These are phyloP conservation scores for Plasmodium berghei DNA, from an alignment of 169 alveolate species.

Conservation along the genomic window DNA sequence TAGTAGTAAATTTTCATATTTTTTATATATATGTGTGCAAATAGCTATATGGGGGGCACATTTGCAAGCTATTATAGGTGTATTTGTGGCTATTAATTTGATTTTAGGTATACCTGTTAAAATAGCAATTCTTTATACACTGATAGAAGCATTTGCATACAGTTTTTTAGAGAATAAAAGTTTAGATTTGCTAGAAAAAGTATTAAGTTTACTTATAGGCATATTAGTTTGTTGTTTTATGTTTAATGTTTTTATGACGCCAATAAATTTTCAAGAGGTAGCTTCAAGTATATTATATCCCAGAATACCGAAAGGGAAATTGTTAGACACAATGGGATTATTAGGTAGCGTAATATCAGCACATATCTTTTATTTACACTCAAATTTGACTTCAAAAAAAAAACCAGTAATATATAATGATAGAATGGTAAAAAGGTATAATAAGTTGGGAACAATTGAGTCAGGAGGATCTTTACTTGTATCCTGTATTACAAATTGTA, in stretches of 20 bases:
- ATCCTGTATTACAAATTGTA: constrained; percentile 66
- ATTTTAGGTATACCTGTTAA: constrained; percentile 65
- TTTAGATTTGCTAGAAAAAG: constrained; percentile 45
- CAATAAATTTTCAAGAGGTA: constrained; percentile 51
- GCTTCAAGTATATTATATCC: constrained; percentile 52
- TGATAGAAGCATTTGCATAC: constrained; percentile 59
- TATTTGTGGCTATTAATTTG: constrained; percentile 62
- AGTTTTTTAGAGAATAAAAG: constrained; percentile 70
- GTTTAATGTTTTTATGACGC: constrained; percentile 68
- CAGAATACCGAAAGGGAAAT: constrained; percentile 56
- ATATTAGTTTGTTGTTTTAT: constrained; percentile 45
- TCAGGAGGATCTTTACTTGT: constrained; percentile 56
- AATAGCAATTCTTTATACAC: constrained; percentile 55
- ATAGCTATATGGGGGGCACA: constrained; percentile 77
- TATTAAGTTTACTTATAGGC: constrained; percentile 64
- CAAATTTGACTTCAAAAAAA: constrained; percentile 72
- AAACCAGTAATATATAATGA: constrained; percentile 31
- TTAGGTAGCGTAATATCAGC: constrained; percentile 74
- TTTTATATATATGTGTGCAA: constrained; percentile 53
- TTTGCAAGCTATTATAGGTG: constrained; percentile 66
- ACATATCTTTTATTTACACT: constrained; percentile 69
- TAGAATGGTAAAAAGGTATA: constrained; percentile 47
- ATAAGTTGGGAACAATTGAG: constrained; percentile 54
- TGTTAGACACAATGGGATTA: constrained; percentile 57
- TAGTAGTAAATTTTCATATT: constrained; percentile 32